phyloP scores from a whole-genome alignment of 2,329 filamentous ascomycete genomes.

The Rhytidhysteron rufulum region DNA sequence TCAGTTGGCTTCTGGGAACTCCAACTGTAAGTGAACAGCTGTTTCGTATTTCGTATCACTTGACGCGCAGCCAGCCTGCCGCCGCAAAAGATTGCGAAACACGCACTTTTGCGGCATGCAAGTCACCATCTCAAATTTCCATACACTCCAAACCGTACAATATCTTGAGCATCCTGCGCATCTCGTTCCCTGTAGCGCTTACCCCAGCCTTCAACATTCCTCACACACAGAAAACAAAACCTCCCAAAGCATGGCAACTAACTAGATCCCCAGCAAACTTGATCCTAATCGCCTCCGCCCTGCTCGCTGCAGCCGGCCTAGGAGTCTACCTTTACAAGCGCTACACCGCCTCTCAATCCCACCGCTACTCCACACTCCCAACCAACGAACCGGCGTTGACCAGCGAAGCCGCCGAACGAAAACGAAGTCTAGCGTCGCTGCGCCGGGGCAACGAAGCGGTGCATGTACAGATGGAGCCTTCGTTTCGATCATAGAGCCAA shows the following conservation, averaged over 20 bases:
- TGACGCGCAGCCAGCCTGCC: background rate
- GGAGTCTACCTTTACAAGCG: too few species aligned
- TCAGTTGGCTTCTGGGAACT: background rate
- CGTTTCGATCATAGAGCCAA: too few species aligned
- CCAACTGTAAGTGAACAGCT: background rate
- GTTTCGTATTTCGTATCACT: background rate
- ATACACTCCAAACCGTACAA: background rate
- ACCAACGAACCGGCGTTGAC: background rate
- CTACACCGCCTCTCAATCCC: too few species aligned
- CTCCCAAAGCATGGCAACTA: too few species aligned
- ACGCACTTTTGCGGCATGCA: background rate
- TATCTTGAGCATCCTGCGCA: background rate
- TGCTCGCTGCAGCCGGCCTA: too few species aligned
- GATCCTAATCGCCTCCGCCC: too few species aligned
- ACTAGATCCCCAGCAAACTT: too few species aligned
- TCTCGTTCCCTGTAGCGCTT: background rate
- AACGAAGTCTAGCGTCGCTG: background rate
- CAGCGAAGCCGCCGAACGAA: background rate
- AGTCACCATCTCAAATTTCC: background rate
- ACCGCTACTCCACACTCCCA: background rate
- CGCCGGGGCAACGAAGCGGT: conserved; percentile 1
- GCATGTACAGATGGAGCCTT: background rate
- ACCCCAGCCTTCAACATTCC: too few species aligned
- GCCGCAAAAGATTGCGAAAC: too few species aligned
- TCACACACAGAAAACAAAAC: too few species aligned